Percentiles rank a stretch among this genome's conserved stretches.
These are phyloP conservation scores for Singerocomus inundabilis DNA, from an alignment of 1,284 basidiomycete species.

Conservation along the genomic window DNA sequence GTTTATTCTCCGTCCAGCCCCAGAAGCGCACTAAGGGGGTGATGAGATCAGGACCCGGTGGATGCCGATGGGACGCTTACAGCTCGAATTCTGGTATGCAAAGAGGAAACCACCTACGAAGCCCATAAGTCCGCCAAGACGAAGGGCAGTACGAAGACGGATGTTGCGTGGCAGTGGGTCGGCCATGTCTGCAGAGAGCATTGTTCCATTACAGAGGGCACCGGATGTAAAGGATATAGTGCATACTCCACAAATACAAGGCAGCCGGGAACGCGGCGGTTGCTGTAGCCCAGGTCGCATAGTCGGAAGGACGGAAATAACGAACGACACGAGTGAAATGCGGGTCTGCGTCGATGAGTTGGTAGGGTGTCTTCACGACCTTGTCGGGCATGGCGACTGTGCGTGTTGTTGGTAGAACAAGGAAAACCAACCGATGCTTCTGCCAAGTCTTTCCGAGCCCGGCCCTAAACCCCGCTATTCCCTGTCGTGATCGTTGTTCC, in stretches of 20 bases:
- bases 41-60: slow-evolving; percentile 18
- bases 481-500: slow-evolving; percentile 14
- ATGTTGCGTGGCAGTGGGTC: slow-evolving; percentile 38
- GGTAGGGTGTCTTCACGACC: slow-evolving; percentile 70
- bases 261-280: slow-evolving; percentile 79
- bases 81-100: slow-evolving; percentile 88
- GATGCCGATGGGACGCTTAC: slow-evolving; percentile 47
- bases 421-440: not conserved
- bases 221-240: slow-evolving; percentile 1
- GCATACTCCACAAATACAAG: slow-evolving; percentile 73
- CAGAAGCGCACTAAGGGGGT: slow-evolving; percentile 77
- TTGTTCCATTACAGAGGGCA: slow-evolving; percentile 13
- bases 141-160: slow-evolving; percentile 33
- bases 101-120: slow-evolving; percentile 89
- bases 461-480: slow-evolving; percentile 31
- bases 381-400: slow-evolving; percentile 62
- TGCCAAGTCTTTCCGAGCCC: slow-evolving; percentile 19
- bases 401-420: slow-evolving; percentile 9
- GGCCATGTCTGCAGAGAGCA: slow-evolving; percentile 42
- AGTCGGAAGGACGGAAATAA: slow-evolving; percentile 90
- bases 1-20: slow-evolving; percentile 93
- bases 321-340: slow-evolving; percentile 86
- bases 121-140: slow-evolving; percentile 52
- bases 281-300: slow-evolving; percentile 78
- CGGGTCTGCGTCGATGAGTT: slow-evolving; percentile 91